A percentile compares a stretch with the other conserved stretches of the same genome.
phyloP scores from a whole-genome alignment of 1,284 basidiomycete genomes.

The Apiotrichum domesticum region DNA sequence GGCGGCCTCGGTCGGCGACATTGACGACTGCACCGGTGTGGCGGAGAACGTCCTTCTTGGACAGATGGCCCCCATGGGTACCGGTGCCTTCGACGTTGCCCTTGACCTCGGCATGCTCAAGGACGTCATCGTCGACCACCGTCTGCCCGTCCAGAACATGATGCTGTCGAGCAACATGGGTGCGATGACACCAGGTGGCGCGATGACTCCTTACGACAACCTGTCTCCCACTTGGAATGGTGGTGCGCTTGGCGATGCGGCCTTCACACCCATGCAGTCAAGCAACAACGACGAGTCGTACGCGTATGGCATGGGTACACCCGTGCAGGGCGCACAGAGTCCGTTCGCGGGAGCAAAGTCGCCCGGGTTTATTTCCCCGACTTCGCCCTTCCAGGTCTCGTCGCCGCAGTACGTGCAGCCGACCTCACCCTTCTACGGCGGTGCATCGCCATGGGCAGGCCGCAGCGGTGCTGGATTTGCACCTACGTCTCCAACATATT shows the following conservation, averaged over 20 bases:
- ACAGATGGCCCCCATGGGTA: slow-evolving; percentile 97
- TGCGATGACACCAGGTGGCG: slow-evolving; percentile 78
- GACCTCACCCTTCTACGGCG: slow-evolving; percentile 66
- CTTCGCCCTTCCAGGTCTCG: slow-evolving; percentile 60
- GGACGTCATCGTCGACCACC: slow-evolving; percentile 96
- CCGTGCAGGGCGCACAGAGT: slow-evolving; percentile 68
- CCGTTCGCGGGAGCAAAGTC: slow-evolving; percentile 60
- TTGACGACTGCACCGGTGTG: slow-evolving; percentile 95
- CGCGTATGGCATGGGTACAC: slow-evolving; percentile 44
- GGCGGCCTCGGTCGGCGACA: slow-evolving; percentile 94
- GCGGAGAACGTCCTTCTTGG: slow-evolving; percentile 98
- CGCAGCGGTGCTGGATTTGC: slow-evolving; percentile 53
- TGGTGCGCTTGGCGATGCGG: slow-evolving; percentile 71
- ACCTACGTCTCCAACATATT: slow-evolving; percentile 62
- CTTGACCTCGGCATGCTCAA: slow-evolving; percentile 98
- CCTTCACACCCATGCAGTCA: slow-evolving; percentile 89
- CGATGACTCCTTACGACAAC: slow-evolving; percentile 90
- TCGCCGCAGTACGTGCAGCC: slow-evolving; percentile 53
- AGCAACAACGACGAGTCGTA: slow-evolving; percentile 74
- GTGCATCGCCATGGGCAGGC: slow-evolving; percentile 61
- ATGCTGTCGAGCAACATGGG: slow-evolving; percentile 71
- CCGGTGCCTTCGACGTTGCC: slow-evolving; percentile 89
- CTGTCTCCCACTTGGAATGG: slow-evolving; percentile 57
- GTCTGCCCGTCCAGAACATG: slow-evolving; percentile 78
- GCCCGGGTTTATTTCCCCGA: slow-evolving; percentile 76